These are phyloP conservation scores for Camillea tinctor DNA, from an alignment of 2,329 filamentous ascomycete genomes.

Conservation along the genomic window DNA sequence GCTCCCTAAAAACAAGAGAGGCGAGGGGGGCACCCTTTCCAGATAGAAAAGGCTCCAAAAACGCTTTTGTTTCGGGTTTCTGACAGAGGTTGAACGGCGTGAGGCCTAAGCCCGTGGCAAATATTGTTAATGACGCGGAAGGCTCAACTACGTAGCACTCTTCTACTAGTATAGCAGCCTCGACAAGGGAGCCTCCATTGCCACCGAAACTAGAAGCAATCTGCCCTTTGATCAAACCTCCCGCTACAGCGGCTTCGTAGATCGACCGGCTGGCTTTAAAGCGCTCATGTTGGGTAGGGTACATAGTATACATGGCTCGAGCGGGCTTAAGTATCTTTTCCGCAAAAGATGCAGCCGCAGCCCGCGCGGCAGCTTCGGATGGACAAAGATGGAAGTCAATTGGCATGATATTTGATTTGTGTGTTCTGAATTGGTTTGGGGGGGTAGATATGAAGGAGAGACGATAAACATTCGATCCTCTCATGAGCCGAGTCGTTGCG, in stretches of 20 bases:
- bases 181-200: constrained; percentile 41
- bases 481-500: no score
- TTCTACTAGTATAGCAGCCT: constrained; percentile 50
- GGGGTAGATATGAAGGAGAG: no score
- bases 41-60: no score
- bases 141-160: constrained; percentile 53
- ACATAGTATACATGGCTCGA: no score
- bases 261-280: constrained; percentile 48
- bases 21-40: constrained; percentile 44
- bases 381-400: no score
- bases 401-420: no score
- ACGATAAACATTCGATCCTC: no score
- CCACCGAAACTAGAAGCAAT: constrained; percentile 47
- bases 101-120: constrained; percentile 51
- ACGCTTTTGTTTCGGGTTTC: no score
- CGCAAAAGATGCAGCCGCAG: no score
- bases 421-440: no score
- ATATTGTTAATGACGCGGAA: constrained; percentile 47
- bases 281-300: constrained; percentile 21
- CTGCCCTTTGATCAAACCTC: constrained; percentile 47
- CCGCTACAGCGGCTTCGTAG: constrained; percentile 42
- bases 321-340: no score
- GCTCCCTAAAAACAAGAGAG: constrained; percentile 51
- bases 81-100: constrained; percentile 48
- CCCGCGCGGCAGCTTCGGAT: no score